Base-by-base conservation (phyloP, 768 basidiomycete species). In the Tylopilus felleus region DNA sequence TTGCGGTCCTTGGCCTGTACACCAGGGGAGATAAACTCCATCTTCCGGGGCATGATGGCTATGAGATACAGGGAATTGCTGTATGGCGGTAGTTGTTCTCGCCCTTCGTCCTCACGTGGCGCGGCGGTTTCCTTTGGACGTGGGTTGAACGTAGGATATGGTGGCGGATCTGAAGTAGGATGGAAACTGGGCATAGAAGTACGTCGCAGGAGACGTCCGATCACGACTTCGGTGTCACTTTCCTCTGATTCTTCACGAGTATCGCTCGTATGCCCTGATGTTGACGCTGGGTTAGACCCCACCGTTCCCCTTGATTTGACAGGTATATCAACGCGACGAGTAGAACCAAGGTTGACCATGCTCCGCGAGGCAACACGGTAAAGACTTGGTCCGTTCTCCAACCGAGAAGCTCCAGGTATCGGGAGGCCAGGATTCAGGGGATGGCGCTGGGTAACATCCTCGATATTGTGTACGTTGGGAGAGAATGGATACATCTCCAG, bases 21-120 rank as follows among this genome's bases (percentile, higher is more conserved):
- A 8, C 94, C 94, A 0, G 94, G 93, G 12, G 79, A 71, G 5
- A 73, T 75, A 66, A 99, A 98, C 75, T 99, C 97, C 84, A 94
- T 82, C 77, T 99, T 99, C 44, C 90, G 83, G 1, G 88, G 88
- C 75, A 99, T 81, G 50, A 85, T 78, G 4, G 86, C 91, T 33
- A 82, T 79, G 62, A 98, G 82, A 64, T 90, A 85, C 17, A 98
- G 80, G 16, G 77, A 72, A 71, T 97, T 98, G 56, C 80, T 81
- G 69, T 99, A 99, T 6, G 68, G 39, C 0, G 97, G 97, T 1
- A 99, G 78, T 36, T 68, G 69, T 70, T 99, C 96, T 44, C 61
- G 72, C 9, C 92, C 96, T 66, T 96, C 96, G 55, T 95, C 91
- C n/a, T 88, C 88, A 10, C 77, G 75, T 1, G 82, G 80, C 60